These are phyloP conservation scores for Cudoniella acicularis DNA, from an alignment of 495 filamentous ascomycete species.

Conservation along the genomic window DNA sequence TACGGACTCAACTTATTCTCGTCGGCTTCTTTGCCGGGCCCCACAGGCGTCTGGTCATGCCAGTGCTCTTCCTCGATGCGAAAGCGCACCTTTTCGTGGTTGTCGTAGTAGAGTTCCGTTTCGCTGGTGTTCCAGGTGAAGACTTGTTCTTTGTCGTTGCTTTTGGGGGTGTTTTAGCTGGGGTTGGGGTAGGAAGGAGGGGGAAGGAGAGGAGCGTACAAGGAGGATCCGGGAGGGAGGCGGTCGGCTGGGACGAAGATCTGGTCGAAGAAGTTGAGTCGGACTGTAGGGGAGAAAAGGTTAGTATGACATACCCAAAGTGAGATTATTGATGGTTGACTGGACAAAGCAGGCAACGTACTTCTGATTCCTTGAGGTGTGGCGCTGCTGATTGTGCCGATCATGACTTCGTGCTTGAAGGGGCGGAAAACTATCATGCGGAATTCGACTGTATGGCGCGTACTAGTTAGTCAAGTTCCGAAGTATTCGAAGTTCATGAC, in stretches of 20 bases:
- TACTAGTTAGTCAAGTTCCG: conserved; percentile 6
- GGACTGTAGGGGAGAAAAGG: conserved; percentile 47
- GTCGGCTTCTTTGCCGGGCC: conserved; percentile 34
- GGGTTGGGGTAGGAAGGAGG: too few species aligned
- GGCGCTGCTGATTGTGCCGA: conserved; percentile 73
- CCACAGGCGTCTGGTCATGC: conserved; percentile 76
- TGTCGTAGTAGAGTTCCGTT: conserved; percentile 77
- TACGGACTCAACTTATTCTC: conserved; percentile 45
- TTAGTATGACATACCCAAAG: not conserved
- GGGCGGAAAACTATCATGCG: conserved; percentile 90
- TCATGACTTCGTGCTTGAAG: conserved; percentile 85
- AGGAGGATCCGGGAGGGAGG: conserved; percentile 67
- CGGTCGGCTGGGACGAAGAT: conserved; percentile 71
- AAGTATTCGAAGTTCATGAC: not conserved
- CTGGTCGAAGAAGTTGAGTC: conserved; percentile 86
- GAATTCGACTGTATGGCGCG: conserved; percentile 66
- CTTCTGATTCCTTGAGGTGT: conserved; percentile 70
- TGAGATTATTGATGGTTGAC: not conserved
- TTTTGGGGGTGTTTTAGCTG: conserved; percentile 28
- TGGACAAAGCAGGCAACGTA: conserved; percentile 46
- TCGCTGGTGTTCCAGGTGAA: conserved; percentile 76
- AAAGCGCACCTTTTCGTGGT: conserved; percentile 81
- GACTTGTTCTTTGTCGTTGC: conserved; percentile 64
- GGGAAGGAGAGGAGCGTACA: conserved; percentile 49
- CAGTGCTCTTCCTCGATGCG: conserved; percentile 80